phyloP scores from a whole-genome alignment of 2,329 filamentous ascomycete species.

The Fusarium sp. region DNA sequence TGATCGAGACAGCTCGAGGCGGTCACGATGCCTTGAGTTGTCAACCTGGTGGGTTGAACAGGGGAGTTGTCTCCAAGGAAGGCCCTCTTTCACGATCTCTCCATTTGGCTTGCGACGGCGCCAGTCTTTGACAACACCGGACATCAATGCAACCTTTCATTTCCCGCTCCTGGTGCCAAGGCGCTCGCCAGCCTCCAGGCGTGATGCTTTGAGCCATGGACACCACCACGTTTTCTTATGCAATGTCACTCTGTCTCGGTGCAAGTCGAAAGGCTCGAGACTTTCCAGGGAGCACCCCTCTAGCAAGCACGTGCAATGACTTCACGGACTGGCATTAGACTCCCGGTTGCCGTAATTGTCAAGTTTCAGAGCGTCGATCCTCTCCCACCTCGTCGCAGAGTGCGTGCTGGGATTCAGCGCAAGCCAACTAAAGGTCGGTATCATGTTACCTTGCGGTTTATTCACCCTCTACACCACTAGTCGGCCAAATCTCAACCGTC shows the following conservation, averaged over 20 bases:
- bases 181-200: slow-evolving; percentile 11
- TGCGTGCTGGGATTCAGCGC: not conserved
- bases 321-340: not conserved
- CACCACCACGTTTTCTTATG: slow-evolving; percentile 16
- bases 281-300: slow-evolving; percentile 4
- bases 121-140: not conserved
- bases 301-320: slow-evolving; percentile 10
- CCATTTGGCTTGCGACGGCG: slow-evolving; percentile 6
- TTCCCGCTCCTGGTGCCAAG: slow-evolving; percentile 4
- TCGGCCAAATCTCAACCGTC: not conserved
- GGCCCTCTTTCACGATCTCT: not conserved
- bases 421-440: not conserved
- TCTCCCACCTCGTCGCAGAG: not conserved
- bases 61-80: not conserved
- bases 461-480: not conserved
- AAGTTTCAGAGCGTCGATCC: slow-evolving; percentile 4
- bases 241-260: slow-evolving; percentile 2
- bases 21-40: slow-evolving; percentile 14
- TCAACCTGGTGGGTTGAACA: not conserved
- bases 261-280: not conserved
- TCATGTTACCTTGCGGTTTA: not conserved
- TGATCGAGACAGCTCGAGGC: slow-evolving; percentile 2
- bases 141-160: not conserved
- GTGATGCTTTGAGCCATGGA: slow-evolving; percentile 26
- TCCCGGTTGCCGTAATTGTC: not conserved